These are phyloP conservation scores for Candida pini DNA, from an alignment of 805 yeast species.

Conservation along the genomic window DNA sequence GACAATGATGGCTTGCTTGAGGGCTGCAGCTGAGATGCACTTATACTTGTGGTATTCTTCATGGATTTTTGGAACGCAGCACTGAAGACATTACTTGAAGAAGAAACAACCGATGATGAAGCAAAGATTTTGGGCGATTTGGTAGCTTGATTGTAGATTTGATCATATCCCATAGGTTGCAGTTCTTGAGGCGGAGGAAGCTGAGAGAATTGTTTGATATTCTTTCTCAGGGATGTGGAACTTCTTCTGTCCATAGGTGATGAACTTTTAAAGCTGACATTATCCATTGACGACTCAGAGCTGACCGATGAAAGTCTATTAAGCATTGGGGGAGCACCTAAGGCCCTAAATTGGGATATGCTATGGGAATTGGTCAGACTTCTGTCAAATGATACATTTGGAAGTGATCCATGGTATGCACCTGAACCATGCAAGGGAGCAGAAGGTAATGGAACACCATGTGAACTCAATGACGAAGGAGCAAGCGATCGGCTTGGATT, in stretches of 20 bases:
- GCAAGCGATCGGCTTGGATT: too few species aligned
- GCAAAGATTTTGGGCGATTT: constrained; percentile 5
- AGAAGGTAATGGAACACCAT: too few species aligned
- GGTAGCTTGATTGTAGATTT: constrained; percentile 1
- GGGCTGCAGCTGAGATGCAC: background rate
- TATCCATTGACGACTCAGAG: constrained; percentile 20
- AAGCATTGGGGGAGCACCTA: constrained; percentile 7
- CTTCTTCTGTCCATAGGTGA: constrained; percentile 25
- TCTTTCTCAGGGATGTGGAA: constrained; percentile 23
- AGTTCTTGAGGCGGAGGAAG: too few species aligned
- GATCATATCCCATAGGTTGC: background rate
- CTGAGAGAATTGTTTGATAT: constrained; percentile 19
- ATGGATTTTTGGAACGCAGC: constrained; percentile 18
- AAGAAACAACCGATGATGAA: constrained; percentile 13
- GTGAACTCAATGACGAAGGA: too few species aligned
- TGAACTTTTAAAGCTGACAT: constrained; percentile 18
- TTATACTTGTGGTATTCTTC: background rate
- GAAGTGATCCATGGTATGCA: too few species aligned
- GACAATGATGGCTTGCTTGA: background rate
- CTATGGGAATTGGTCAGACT: constrained; percentile 9
- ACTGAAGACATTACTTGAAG: constrained; percentile 18
- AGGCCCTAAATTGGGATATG: constrained; percentile 5
- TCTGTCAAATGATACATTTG: constrained; percentile 15
- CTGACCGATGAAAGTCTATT: constrained; percentile 20
- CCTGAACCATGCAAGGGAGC: too few species aligned